Evolutionary conservation across 2,329 filamentous ascomycete genomes (phyloP).

Genomic region (Colletotrichum siamense): DNA sequence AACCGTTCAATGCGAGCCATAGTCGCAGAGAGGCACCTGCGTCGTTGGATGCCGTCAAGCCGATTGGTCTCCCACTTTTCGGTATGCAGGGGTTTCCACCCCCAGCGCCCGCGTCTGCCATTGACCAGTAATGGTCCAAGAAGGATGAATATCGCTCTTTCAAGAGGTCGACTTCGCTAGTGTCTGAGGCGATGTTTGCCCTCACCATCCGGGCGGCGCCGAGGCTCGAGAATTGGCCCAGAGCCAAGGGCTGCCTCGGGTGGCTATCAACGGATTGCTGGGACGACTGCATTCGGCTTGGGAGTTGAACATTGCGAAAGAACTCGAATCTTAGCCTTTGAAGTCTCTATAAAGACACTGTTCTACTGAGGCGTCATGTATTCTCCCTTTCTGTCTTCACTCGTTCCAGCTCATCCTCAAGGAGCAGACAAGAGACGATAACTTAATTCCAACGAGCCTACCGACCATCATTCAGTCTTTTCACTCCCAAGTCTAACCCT

Average conservation of each 20-base stretch:
- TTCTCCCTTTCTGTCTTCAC: background rate
- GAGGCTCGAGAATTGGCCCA: background rate
- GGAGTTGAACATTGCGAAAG: background rate
- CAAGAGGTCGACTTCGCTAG: background rate
- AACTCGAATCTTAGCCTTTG: accelerated
- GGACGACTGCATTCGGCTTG: background rate
- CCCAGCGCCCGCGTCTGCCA: background rate
- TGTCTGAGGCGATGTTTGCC: background rate
- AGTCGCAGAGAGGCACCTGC: background rate
- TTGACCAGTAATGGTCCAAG: background rate
- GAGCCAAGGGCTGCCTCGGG: background rate
- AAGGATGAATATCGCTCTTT: background rate
- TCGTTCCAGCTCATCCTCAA: background rate
- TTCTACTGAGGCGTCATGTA: background rate
- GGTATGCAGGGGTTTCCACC: background rate
- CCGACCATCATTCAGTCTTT: background rate
- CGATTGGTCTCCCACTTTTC: background rate
- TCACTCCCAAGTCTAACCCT: background rate
- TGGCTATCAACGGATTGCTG: background rate
- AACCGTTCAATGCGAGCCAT: background rate
- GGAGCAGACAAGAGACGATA: background rate
- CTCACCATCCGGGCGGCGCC: background rate
- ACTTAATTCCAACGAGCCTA: background rate
- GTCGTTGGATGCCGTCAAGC: background rate
- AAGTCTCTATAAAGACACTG: background rate